These are phyloP conservation scores for Lactarius trivialis DNA, from an alignment of 768 basidiomycete genomes.

Conservation along the genomic window DNA sequence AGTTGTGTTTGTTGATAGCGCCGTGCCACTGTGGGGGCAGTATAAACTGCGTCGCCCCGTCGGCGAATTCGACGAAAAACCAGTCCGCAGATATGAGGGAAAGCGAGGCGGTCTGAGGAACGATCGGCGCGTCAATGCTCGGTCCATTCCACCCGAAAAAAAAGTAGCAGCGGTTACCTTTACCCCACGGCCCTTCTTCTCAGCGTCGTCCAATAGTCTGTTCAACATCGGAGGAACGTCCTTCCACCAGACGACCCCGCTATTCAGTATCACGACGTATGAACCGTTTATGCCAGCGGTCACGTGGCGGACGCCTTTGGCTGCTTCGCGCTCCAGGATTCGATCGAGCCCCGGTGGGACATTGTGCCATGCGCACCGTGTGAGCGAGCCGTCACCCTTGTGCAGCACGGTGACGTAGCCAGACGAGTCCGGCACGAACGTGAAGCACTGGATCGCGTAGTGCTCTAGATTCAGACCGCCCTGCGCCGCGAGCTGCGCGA, in stretches of 20 bases:
- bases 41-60: not conserved
- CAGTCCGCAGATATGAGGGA: conserved; percentile 1
- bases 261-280: conserved; percentile 10
- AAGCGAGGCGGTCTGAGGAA: conserved; percentile 3
- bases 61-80: conserved; percentile 15
- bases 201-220: conserved; percentile 2
- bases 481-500: not conserved
- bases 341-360: not conserved
- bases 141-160: not conserved
- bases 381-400: conserved; percentile 1
- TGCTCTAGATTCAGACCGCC: not conserved
- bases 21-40: conserved; percentile 8
- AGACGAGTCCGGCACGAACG: conserved; percentile 6
- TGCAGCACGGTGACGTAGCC: conserved; percentile 12
- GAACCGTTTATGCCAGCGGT: conserved; percentile 6
- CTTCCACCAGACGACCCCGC: conserved; percentile 5
- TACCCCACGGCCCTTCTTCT: not conserved
- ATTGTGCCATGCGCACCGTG: conserved; percentile 10
- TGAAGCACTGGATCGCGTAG: conserved; percentile 10
- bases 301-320: conserved; percentile 12
- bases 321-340: conserved; percentile 3
- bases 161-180: not conserved
- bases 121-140: not conserved
- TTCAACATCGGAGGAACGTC: not conserved
- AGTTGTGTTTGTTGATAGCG: not conserved